phyloP scores from a whole-genome alignment of 2,329 filamentous ascomycete species.

The Stagonosporopsis chrysanthemi region DNA sequence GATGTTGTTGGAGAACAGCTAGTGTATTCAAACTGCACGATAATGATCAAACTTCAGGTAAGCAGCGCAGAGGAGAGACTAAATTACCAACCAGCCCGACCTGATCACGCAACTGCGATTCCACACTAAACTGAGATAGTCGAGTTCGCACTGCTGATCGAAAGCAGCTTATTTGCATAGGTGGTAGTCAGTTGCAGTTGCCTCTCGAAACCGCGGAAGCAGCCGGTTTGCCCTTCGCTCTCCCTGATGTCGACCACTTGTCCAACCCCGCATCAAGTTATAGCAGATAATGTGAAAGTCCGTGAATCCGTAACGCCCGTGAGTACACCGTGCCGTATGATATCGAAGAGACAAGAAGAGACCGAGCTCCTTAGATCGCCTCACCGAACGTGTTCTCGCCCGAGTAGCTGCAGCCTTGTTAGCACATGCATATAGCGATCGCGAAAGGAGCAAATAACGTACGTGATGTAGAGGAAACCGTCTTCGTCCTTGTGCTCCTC shows the following conservation, averaged over 20 bases:
- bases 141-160: background rate
- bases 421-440: constrained; percentile 21
- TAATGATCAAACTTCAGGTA: constrained; percentile 32
- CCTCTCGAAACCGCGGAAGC: constrained; percentile 13
- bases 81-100: constrained; percentile 11
- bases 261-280: constrained; percentile 30
- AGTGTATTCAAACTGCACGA: constrained; percentile 29
- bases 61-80: constrained; percentile 26
- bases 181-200: constrained; percentile 6
- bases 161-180: background rate
- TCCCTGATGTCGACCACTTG: constrained; percentile 25
- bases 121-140: background rate
- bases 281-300: constrained; percentile 32
- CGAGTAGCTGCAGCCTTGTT: constrained; percentile 70
- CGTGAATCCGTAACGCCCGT: constrained; percentile 41
- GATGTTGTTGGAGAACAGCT: constrained; percentile 20
- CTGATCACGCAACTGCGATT: constrained; percentile 3
- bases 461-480: constrained; percentile 98
- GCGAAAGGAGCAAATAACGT: constrained; percentile 48
- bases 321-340: constrained; percentile 34
- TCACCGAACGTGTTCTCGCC: constrained; percentile 98
- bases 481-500: constrained; percentile 95
- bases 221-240: constrained; percentile 14
- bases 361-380: constrained; percentile 43
- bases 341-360: constrained; percentile 27